Base-by-base conservation (phyloP, 345 rosid species). In the Acer yangbiense region DNA sequence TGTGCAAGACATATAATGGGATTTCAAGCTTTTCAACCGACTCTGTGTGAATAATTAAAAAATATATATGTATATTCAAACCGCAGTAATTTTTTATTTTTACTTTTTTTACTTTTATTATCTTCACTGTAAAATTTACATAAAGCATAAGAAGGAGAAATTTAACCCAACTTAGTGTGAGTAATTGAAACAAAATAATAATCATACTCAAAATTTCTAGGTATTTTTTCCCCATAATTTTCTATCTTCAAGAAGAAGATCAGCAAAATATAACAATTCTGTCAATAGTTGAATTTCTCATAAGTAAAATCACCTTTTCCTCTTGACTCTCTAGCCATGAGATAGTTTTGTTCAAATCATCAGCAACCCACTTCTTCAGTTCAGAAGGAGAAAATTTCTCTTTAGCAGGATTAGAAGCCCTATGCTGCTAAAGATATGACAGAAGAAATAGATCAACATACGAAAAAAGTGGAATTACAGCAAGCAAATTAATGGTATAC, bases 291-390 rank as follows among this genome's bases (percentile, higher is more conserved):
- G 25, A 35, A 50, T 73, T 73, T 48, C 52, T 65, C 17, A 43
- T 71, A 62, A 39, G 79, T 21, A 62, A 55, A 16, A 32, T 79
- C 79, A 90, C 99, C 87, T 92, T 91, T 87, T 94, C 99, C 76
- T 92, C 93, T 79, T 84, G 97, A 83, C 90, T 87, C 77, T 89
- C 91, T 35, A 96, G 83, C 98, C 98, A 96, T 72, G 90, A 82
- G 77, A 89, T 83, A 67, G 98, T 94, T 83, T 72, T 87, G 71
- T 74, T 82, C 65, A 94, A 86, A 84, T 96, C 99, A 72, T 86
- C 87, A 70, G 84, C 74, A 65, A 87, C 95, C 98, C 98, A 92
- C 78, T 85, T 83, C 87, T 91, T 91, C 75, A 92, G 88, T 74
- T 85, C 83, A 10, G 91, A 69, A 65, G 81, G 86, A 79, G 85